Evolutionary conservation across 148 eudicot genomes (phyloP), one percentile per base, ranked within the genome.

Genomic region (Arbutus unedo): DNA sequence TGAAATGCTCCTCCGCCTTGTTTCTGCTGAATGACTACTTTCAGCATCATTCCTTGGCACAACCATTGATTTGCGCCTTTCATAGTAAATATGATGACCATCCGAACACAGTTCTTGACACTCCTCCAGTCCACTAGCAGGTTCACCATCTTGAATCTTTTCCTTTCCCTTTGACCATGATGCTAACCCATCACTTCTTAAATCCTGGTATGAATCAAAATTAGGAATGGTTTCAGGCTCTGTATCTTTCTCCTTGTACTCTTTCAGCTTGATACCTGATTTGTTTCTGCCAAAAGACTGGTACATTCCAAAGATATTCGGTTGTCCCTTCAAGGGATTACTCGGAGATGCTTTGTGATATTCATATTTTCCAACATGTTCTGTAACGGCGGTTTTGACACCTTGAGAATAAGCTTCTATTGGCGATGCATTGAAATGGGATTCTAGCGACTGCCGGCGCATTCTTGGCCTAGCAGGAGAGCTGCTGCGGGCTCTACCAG

Each of bases 401-500:
- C 79, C 80, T 79, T 74, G 83, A 81, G 77, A 76, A 82, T 70
- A 14, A 21, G 15, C 74, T 68, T 82, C 87, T 79, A 70, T 81
- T 25, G 84, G 90, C 31, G 90, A 81, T 72, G 80, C 76, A 81
- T 87, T 87, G 45, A 74, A 59, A 53, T 79, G 87, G 83, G 89
- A 89, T 75, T 90, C 84, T 55, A 85, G 79, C 9, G 89, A 82
- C 50, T 80, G 78, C 47, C 82, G 84, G 67, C 60, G 90, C 45
- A 80, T 49, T 62, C 83, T 87, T 80, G 81, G 93, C 72, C 50
- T 73, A 78, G 87, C 88, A 76, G 93, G 91, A 47, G 96, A 91
- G 81, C 84, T 55, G 82, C 88, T 88, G 53, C 48, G 89, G 45
- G 82, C 87, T 83, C 82, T 81, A 82, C 91, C 89, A 82, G 93